Evolutionary conservation across 2,329 filamentous ascomycete genomes (phyloP), one percentile per base, ranked within the genome.

Genomic region (Exserohilum rostratum): DNA sequence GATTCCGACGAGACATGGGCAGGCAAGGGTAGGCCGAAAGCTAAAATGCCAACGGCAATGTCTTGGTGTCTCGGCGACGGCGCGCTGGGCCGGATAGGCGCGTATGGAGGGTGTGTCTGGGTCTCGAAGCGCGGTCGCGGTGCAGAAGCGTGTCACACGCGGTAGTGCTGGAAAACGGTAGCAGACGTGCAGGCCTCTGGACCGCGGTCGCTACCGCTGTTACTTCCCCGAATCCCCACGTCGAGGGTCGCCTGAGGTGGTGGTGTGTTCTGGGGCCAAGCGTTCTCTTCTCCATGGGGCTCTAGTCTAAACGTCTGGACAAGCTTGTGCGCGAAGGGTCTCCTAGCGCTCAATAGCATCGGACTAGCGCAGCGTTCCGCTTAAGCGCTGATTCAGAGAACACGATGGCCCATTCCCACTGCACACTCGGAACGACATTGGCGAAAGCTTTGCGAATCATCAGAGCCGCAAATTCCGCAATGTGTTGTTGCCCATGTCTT

Each of bases 51-150:
- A 48, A 31, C 52, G 45, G 46, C 4, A 50, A 31, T 46, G 15
- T 48, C 37, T 22, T 48, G 40, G 13, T 22, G 38, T 30, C 51
- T 54, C 33, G 51, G 49, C 38, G 42, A 44, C 54, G 43, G 43
- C 46, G 46, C 46, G 54, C 50, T 56, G 49, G 20, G 44, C 49
- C 49, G 44, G 29, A 22, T 45, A 49, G 38, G 35, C 38, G 50
- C 33, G 54, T 17, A 47, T 50, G 7, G 35, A 39, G 39, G 6
- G 22, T 9, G 18, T 42, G 20, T 31, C 35, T 11, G 38, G 15
- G 46, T 17, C 15, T 48, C 39, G 29, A 49, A 48, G 49, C 44
- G 42, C 35, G 15, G n/a, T 45, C 18, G 40, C 29, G 27, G 9
- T 48, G 17, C 38, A 10, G 18, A 31, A 15, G 31, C 38, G 38